Evolutionary conservation across 805 yeast species (phyloP).

Genomic region (Candida arabinofermentans): DNA sequence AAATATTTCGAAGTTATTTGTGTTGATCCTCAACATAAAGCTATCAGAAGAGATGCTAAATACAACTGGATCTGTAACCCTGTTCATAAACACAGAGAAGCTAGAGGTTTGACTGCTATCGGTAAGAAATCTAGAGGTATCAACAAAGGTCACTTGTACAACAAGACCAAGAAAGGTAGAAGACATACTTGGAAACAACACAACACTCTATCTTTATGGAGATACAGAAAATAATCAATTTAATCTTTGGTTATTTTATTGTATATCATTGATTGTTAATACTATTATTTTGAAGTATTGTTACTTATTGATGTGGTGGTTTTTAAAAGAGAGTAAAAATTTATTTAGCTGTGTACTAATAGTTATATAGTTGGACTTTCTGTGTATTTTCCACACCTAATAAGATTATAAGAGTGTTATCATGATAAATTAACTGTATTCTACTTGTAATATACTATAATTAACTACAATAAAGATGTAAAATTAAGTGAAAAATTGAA

Average conservation of each 20-base stretch:
- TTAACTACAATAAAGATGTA: too few relatives aligned
- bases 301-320: too few relatives aligned
- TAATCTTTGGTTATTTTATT: not conserved
- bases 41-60: slow-evolving; percentile 97
- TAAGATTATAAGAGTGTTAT: too few relatives aligned
- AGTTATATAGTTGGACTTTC: too few relatives aligned
- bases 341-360: too few relatives aligned
- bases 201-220: slow-evolving; percentile 98
- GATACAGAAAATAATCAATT: slow-evolving; percentile 82
- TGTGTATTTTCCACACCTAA: too few relatives aligned
- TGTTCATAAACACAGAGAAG: slow-evolving; percentile 99
- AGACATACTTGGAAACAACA: slow-evolving; percentile 99
- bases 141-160: slow-evolving; percentile 99
- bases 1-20: slow-evolving; percentile 98
- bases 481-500: too few relatives aligned
- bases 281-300: not conserved
- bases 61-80: slow-evolving; percentile 99
- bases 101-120: slow-evolving; percentile 96
- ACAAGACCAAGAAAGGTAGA: slow-evolving; percentile 98
- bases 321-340: too few relatives aligned
- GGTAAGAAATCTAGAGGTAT: slow-evolving; percentile 99
- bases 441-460: too few relatives aligned
- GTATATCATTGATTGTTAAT: not conserved
- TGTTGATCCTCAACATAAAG: slow-evolving; percentile 97
- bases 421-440: too few relatives aligned